phyloP scores from a whole-genome alignment of 495 filamentous ascomycete genomes.

The Echria macrotheca region DNA sequence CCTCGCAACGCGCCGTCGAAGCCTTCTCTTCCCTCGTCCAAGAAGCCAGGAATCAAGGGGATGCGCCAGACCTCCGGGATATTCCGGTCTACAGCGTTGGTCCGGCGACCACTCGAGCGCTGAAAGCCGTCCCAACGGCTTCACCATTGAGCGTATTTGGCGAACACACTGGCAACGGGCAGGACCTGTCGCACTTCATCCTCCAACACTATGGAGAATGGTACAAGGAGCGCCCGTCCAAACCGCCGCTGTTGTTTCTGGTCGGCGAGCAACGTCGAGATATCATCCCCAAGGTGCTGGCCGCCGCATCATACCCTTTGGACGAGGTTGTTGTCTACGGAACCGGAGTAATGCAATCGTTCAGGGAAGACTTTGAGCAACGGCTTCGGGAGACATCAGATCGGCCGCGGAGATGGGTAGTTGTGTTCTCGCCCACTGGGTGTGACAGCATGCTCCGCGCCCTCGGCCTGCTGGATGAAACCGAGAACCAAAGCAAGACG shows the following conservation, averaged over 20 bases:
- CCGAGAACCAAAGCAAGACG: constrained; percentile 38
- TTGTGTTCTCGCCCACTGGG: constrained; percentile 89
- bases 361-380: constrained; percentile 57
- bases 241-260: constrained; percentile 72
- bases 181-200: constrained; percentile 70
- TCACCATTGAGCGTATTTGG: constrained; percentile 57
- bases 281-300: constrained; percentile 77
- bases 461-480: constrained; percentile 51
- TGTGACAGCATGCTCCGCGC: constrained; percentile 73
- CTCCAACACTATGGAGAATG: constrained; percentile 59
- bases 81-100: constrained; percentile 83
- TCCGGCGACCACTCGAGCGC: constrained; percentile 75
- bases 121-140: constrained; percentile 47
- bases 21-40: constrained; percentile 67
- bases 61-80: constrained; percentile 41
- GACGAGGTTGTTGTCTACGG: constrained; percentile 81
- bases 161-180: constrained; percentile 74
- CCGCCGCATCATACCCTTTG: constrained; percentile 50
- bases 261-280: constrained; percentile 83
- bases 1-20: constrained; percentile 89
- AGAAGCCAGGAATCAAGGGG: constrained; percentile 35
- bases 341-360: constrained; percentile 71
- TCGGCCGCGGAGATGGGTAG: constrained; percentile 61
- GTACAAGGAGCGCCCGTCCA: constrained; percentile 33
- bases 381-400: constrained; percentile 38